Base-by-base conservation (phyloP, 306 rosid species). In the Cercis canadensis region DNA sequence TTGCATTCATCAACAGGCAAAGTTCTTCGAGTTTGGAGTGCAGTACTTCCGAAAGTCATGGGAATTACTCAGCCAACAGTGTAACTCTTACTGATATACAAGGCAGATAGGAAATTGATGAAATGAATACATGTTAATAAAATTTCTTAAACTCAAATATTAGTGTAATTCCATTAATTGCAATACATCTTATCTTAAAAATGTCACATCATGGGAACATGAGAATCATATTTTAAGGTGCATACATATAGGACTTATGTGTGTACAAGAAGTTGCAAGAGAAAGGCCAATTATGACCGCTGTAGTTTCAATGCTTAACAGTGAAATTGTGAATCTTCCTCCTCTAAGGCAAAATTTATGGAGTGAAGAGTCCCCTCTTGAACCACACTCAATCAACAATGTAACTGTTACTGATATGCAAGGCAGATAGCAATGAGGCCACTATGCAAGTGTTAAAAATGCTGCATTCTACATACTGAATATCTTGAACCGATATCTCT, bases 341-440 rank as follows among this genome's bases (percentile, higher is more conserved):
- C 36, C 18, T 29, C 62, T 16, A 57, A 57, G 14, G 62, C 43
- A 32, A 55, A 6, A 59, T 53, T 50, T 74, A 18, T 67, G 75
- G 10, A 61, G 64, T 72, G 18, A 55, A 31, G 76, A 66, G 53
- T 72, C 75, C 16, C 62, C 73, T 15, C 67, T 53, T 21, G 80
- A 74, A 63, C 10, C 43, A 5, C 1, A 37, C 43, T 6, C 10
- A 37, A 5, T 8, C 60, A 66, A 0, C 34, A 54, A 3, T 24
- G 29, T 51, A 11, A 79, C 79, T 59, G 19, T 79, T 37, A 60
- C 79, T 61, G 75, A 73, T 2, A 72, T 79, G 29, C 72, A 53
- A 8, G 75, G 75, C 12, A 73, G 83, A 79, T 79, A 61, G 15
- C 46, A 24, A 24, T 24, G 3, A 24, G 1, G 29, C 29, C 29